Percentiles rank a stretch among this genome's conserved stretches.
phyloP scores from a whole-genome alignment of 2,329 filamentous ascomycete genomes.

The Clonostachys chloroleuca region DNA sequence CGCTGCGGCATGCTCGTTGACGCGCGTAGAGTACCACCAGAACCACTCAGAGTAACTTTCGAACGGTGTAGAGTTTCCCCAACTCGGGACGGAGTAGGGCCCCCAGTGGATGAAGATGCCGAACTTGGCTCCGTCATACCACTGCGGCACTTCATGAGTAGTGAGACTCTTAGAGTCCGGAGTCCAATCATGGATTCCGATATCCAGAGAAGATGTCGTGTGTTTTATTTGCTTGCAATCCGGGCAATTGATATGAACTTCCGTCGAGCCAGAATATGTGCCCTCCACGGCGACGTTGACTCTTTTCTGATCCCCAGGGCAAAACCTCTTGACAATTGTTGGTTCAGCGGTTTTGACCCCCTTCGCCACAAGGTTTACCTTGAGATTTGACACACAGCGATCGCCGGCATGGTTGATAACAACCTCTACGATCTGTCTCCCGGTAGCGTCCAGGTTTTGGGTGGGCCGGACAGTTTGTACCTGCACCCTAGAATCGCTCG shows the following conservation, averaged over 20 bases:
- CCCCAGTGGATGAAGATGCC: conserved; percentile 10
- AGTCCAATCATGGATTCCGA: conserved; percentile 28
- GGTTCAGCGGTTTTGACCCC: conserved; percentile 37
- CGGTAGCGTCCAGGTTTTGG: conserved; percentile 29
- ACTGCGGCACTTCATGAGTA: conserved; percentile 4
- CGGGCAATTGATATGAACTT: conserved; percentile 4
- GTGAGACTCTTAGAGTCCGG: conserved; percentile 15
- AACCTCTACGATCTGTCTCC: conserved; percentile 33
- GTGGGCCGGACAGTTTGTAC: conserved; percentile 35
- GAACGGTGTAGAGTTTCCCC: conserved; percentile 37
- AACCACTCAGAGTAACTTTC: conserved; percentile 40
- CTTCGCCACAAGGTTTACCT: conserved; percentile 18
- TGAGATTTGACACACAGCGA: conserved; percentile 24
- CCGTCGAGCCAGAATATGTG: conserved; percentile 10
- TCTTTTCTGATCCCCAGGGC: conserved; percentile 36
- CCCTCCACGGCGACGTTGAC: conserved; percentile 28
- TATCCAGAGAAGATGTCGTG: conserved; percentile 12
- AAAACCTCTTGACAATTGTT: conserved; percentile 29
- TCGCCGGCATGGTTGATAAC: conserved; percentile 27
- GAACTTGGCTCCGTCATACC: conserved; percentile 8
- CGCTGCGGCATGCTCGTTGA: conserved; percentile 25
- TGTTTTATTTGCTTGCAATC: background rate
- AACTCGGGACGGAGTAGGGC: conserved; percentile 16
- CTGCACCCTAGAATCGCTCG: conserved; percentile 8
- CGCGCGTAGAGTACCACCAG: conserved; percentile 42